phyloP scores from a whole-genome alignment of 768 basidiomycete species.

The Dacryopinax primogenitus region DNA sequence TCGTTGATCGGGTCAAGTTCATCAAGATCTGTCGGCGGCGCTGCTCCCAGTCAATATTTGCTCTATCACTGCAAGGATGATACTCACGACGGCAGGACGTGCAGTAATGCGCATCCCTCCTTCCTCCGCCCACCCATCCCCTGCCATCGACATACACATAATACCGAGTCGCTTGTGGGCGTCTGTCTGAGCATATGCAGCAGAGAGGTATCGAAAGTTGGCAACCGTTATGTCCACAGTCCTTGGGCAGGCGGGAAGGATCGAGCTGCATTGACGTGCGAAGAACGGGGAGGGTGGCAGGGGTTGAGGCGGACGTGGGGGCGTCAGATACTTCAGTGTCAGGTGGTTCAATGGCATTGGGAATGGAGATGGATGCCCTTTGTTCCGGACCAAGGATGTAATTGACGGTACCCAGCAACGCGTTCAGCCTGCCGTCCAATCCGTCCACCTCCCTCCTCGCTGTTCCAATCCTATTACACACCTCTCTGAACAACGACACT shows the following conservation, averaged over 20 bases:
- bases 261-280: too few relatives aligned
- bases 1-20: background rate
- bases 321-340: background rate
- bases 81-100: background rate
- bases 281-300: too few relatives aligned
- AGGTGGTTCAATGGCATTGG: background rate
- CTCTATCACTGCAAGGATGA: too few relatives aligned
- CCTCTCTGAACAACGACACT: background rate
- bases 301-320: too few relatives aligned
- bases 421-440: background rate
- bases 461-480: background rate
- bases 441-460: background rate
- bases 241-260: background rate
- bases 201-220: background rate
- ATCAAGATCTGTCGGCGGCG: too few relatives aligned
- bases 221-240: background rate
- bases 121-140: background rate
- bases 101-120: background rate
- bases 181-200: background rate
- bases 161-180: background rate
- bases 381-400: background rate
- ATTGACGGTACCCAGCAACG: background rate
- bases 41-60: too few relatives aligned
- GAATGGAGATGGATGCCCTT: background rate
- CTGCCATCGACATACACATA: background rate